Percentiles rank a stretch among this genome's conserved stretches.
phyloP scores from a whole-genome alignment of 352 stramenopile species.

The Phytophthora europaea region DNA sequence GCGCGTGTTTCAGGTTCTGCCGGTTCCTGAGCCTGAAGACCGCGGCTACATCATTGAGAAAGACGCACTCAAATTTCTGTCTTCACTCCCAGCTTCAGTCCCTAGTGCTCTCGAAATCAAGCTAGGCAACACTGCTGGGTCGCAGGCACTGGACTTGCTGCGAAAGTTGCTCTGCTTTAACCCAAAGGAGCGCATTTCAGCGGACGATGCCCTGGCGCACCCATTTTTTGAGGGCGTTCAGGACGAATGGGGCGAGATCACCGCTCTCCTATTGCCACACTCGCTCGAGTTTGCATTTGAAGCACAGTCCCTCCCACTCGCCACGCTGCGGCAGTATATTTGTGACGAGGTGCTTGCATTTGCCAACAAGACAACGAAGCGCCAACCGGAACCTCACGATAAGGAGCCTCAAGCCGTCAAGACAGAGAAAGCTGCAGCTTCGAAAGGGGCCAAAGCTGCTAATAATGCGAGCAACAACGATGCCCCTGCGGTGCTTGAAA shows the following conservation, averaged over 20 bases:
- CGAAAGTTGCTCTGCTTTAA: constrained; percentile 93
- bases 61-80: constrained; percentile 87
- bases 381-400: constrained; percentile 35
- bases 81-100: constrained; percentile 64
- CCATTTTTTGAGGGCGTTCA: constrained; percentile 92
- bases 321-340: constrained; percentile 82
- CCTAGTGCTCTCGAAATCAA: constrained; percentile 69
- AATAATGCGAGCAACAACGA: constrained; percentile 29
- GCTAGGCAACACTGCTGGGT: constrained; percentile 53
- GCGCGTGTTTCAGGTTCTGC: constrained; percentile 80
- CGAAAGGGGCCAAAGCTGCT: constrained; percentile 1
- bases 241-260: constrained; percentile 88
- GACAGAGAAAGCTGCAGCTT: constrained; percentile 15
- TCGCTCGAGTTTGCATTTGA: constrained; percentile 90
- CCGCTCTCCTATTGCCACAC: constrained; percentile 62
- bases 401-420: constrained; percentile 28
- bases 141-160: constrained; percentile 84
- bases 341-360: constrained; percentile 83
- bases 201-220: constrained; percentile 89
- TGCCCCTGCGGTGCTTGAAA: constrained; percentile 44
- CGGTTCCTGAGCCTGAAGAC: constrained; percentile 69
- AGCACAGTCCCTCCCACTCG: constrained; percentile 72
- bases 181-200: constrained; percentile 91
- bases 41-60: constrained; percentile 85
- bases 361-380: constrained; percentile 32